A percentile compares a stretch with the other conserved stretches of the same genome.
phyloP scores from a whole-genome alignment of 441 rosid species.

The Aleurites moluccanus region DNA sequence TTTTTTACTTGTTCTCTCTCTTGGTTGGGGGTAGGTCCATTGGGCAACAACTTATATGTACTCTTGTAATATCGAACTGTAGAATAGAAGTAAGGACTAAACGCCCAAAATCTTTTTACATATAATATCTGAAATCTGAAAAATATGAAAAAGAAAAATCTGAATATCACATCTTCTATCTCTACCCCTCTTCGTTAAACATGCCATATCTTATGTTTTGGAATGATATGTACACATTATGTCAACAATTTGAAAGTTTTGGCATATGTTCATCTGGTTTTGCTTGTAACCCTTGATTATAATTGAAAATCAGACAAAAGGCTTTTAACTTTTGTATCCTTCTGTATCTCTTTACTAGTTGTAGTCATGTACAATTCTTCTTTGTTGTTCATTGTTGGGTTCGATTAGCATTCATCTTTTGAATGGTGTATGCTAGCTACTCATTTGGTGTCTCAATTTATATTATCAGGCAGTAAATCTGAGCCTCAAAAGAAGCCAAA shows the following conservation, averaged over 20 bases:
- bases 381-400: too few species aligned
- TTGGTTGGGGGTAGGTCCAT: too few species aligned
- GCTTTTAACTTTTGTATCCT: neutral
- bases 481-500: slow-evolving; percentile 27
- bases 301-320: neutral
- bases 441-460: neutral
- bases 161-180: neutral
- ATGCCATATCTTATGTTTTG: neutral
- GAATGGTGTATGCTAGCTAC: neutral
- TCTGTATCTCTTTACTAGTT: neutral
- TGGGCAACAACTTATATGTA: too few species aligned
- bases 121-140: neutral
- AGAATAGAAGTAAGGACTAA: too few species aligned
- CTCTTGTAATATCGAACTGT: too few species aligned
- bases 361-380: neutral
- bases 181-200: neutral
- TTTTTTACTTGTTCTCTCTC: neutral
- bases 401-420: too few species aligned
- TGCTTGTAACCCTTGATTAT: neutral
- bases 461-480: slow-evolving; percentile 26
- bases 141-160: neutral
- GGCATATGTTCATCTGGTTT: neutral
- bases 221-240: neutral
- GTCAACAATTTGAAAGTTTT: neutral
- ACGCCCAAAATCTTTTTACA: too few species aligned